These are phyloP conservation scores for Spinacia oleracea DNA, from an alignment of 179 eudicot genomes.

Conservation along the genomic window DNA sequence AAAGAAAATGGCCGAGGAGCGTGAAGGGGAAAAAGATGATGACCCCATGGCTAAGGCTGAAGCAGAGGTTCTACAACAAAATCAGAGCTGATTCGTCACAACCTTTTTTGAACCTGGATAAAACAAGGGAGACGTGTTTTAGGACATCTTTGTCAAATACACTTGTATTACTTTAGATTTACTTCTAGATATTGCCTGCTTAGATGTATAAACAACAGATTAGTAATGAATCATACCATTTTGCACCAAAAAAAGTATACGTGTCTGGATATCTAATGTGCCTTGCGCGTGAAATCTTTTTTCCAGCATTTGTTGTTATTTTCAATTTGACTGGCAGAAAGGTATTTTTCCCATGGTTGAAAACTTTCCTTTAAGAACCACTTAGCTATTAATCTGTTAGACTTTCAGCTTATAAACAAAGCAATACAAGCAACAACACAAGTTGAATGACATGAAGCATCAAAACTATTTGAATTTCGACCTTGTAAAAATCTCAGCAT, in stretches of 20 bases:
- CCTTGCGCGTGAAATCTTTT: background rate
- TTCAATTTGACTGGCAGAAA: background rate
- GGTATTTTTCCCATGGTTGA: too few relatives aligned
- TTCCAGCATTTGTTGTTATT: background rate
- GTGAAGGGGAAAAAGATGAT: slow-evolving; percentile 84
- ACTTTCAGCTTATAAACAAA: too few relatives aligned
- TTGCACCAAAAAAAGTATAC: background rate
- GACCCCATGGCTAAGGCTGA: slow-evolving; percentile 77
- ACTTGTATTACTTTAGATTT: slow-evolving; percentile 14
- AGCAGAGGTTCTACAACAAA: slow-evolving; percentile 64
- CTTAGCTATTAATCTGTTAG: too few relatives aligned
- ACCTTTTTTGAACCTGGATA: background rate
- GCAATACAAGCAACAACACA: background rate
- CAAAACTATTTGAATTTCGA: background rate
- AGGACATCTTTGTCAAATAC: background rate
- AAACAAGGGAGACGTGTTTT: background rate
- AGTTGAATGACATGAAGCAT: background rate
- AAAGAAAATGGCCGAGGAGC: slow-evolving; percentile 83
- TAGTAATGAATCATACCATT: background rate
- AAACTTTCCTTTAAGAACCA: too few relatives aligned
- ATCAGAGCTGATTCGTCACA: slow-evolving; percentile 19
- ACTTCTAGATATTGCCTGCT: background rate
- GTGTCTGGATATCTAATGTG: background rate
- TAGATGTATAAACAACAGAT: slow-evolving; percentile 22
- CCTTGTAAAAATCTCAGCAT: too few relatives aligned